A percentile compares a stretch with the other conserved stretches of the same genome.
Evolutionary conservation across 1,284 basidiomycete species (phyloP).

Genomic region (Cryptococcus floricola): DNA sequence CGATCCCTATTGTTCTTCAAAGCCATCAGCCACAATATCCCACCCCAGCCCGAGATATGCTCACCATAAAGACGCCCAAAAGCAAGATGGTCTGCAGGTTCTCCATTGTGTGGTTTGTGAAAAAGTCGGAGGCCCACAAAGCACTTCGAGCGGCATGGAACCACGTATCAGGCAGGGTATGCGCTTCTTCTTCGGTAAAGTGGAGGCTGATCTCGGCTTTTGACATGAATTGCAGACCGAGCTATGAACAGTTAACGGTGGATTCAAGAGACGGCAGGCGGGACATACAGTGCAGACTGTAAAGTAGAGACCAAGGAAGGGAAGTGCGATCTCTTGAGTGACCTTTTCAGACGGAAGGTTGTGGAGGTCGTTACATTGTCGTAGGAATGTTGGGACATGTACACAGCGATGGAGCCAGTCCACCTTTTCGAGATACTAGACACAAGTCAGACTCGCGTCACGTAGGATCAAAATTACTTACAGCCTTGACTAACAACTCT

Average conservation of each 20-base stretch:
- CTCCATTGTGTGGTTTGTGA: constrained; percentile 47
- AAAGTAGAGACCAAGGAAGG: constrained; percentile 46
- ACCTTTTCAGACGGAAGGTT: constrained; percentile 39
- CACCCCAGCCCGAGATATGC: not conserved
- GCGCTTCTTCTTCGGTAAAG: constrained; percentile 41
- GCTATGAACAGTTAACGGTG: constrained; percentile 16
- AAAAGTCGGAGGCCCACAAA: constrained; percentile 49
- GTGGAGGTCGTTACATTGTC: constrained; percentile 48
- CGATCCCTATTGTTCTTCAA: constrained; percentile 48
- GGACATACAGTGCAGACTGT: constrained; percentile 43
- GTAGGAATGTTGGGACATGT: constrained; percentile 47
- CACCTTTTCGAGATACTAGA: constrained; percentile 42
- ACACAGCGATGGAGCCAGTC: constrained; percentile 51
- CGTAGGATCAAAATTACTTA: constrained; percentile 14
- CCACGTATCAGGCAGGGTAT: constrained; percentile 43
- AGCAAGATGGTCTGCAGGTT: constrained; percentile 45
- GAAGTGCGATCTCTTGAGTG: constrained; percentile 44
- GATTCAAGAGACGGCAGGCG: not conserved
- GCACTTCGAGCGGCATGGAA: constrained; percentile 42
- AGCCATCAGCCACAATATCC: not conserved
- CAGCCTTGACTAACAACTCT: constrained; percentile 44
- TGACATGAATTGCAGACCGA: constrained; percentile 49
- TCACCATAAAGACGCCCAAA: constrained; percentile 46
- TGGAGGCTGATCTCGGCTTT: constrained; percentile 35
- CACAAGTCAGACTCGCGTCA: not conserved